Conservation (phyloP, 441 rosid species). For the Aquilaria agallochum region DNA sequence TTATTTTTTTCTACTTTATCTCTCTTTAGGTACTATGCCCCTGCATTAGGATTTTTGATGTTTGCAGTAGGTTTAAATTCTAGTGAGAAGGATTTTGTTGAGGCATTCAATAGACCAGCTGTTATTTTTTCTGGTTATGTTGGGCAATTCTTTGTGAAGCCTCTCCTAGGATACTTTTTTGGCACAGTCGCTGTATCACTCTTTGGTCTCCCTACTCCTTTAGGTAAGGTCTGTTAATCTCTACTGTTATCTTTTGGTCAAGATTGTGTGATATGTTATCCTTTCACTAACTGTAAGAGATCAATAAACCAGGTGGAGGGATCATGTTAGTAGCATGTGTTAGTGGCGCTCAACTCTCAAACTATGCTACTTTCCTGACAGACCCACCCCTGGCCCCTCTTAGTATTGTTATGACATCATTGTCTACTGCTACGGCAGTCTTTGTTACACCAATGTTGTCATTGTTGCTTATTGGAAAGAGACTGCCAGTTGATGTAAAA, state of each 20-base stretch:
- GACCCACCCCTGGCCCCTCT: conserved; percentile 80
- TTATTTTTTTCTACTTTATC: conserved; percentile 16
- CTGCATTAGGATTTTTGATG: conserved; percentile 90
- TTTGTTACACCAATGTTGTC: conserved; percentile 77
- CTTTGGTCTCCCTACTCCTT: conserved; percentile 66
- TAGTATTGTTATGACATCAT: conserved; percentile 94
- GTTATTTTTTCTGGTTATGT: conserved; percentile 71
- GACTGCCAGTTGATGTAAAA: conserved; percentile 80
- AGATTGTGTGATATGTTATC: background rate
- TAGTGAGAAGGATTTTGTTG: conserved; percentile 70
- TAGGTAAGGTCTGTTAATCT: conserved; percentile 37
- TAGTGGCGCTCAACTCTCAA: conserved; percentile 95
- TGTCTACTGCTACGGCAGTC: conserved; percentile 82
- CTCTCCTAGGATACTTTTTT: conserved; percentile 76
- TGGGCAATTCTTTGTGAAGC: conserved; percentile 82
- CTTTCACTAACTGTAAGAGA: conserved; percentile 14
- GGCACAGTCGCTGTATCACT: conserved; percentile 54
- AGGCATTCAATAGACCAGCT: conserved; percentile 74
- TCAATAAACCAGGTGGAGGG: conserved; percentile 62
- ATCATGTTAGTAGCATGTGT: conserved; percentile 94
- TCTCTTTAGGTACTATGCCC: conserved; percentile 74
- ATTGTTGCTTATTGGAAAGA: conserved; percentile 81
- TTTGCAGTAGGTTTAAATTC: conserved; percentile 94
- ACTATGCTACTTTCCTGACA: conserved; percentile 84
- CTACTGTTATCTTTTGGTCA: background rate